A percentile compares a stretch with the other conserved stretches of the same genome.
These are phyloP conservation scores for Rhodofomes roseus DNA, from an alignment of 1,284 basidiomycete genomes.

Conservation along the genomic window DNA sequence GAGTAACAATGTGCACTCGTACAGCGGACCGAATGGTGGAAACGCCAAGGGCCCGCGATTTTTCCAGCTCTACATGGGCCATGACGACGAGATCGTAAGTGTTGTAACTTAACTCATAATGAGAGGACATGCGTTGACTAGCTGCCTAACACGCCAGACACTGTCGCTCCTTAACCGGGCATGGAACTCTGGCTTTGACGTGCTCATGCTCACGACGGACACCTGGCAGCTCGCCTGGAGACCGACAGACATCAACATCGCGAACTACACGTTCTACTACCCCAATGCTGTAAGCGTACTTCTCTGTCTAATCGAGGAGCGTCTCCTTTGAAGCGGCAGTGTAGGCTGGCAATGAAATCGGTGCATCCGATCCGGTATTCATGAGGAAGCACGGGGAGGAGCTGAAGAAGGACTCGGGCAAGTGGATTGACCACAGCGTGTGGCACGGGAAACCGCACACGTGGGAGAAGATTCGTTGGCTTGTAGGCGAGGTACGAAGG, in stretches of 20 bases:
- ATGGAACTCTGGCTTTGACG: conserved; percentile 46
- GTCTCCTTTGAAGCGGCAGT: neutral
- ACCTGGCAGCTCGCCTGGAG: conserved; percentile 62
- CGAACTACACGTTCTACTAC: conserved; percentile 41
- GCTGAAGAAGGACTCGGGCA: conserved; percentile 40
- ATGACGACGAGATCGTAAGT: conserved; percentile 46
- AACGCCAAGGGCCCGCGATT: conserved; percentile 43
- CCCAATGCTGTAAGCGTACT: neutral
- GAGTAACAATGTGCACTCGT: conserved; percentile 34
- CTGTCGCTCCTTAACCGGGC: conserved; percentile 44
- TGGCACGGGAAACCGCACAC: conserved; percentile 59
- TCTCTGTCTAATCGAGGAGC: neutral
- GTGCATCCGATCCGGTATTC: conserved; percentile 51
- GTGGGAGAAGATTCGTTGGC: conserved; percentile 52
- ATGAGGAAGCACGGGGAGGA: conserved; percentile 46
- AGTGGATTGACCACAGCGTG: conserved; percentile 51
- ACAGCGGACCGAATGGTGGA: conserved; percentile 33
- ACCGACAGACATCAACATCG: conserved; percentile 50
- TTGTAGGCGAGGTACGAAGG: conserved; percentile 37
- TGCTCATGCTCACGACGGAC: conserved; percentile 54
- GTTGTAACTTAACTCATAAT: neutral
- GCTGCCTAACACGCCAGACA: conserved; percentile 25
- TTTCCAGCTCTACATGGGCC: conserved; percentile 62
- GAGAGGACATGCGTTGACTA: too few relatives aligned
- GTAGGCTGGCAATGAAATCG: conserved; percentile 43